These are phyloP conservation scores for Populus nigra DNA, from an alignment of 345 rosid genomes.

Conservation along the genomic window DNA sequence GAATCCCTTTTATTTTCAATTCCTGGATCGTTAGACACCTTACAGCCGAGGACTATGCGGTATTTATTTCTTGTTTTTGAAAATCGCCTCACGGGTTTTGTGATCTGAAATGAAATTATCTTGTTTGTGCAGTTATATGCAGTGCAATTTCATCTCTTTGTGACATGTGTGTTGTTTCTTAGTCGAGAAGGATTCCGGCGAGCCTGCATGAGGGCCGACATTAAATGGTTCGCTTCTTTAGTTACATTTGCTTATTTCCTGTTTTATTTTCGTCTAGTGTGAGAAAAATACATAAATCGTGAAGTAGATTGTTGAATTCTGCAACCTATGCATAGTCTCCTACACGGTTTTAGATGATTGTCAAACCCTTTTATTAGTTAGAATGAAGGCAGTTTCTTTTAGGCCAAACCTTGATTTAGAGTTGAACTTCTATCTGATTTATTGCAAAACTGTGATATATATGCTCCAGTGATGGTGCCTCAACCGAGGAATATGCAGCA, in stretches of 20 bases:
- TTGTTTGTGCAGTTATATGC: conserved; percentile 66
- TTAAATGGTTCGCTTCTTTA: conserved; percentile 41
- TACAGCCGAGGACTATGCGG: conserved; percentile 72
- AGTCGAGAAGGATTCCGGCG: conserved; percentile 97
- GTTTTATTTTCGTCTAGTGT: neutral
- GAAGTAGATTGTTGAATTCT: neutral
- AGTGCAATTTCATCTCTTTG: conserved; percentile 87
- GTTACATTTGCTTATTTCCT: neutral
- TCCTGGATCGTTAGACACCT: conserved; percentile 87
- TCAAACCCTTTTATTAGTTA: neutral
- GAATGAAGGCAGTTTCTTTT: neutral
- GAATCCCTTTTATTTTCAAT: conserved; percentile 84
- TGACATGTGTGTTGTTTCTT: conserved; percentile 80
- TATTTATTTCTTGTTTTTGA: conserved; percentile 26
- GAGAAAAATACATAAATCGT: neutral
- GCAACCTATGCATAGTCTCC: neutral
- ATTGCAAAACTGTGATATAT: conserved; percentile 11
- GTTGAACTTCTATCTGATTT: conserved; percentile 1
- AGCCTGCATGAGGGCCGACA: conserved; percentile 80
- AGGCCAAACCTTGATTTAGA: neutral
- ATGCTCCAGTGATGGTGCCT: conserved; percentile 51
- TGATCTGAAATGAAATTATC: neutral
- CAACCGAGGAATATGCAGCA: conserved; percentile 36
- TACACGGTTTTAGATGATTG: neutral
- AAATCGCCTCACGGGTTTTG: neutral